These are phyloP conservation scores for Vaccinium darrowii DNA, from an alignment of 148 eudicot species.

Conservation along the genomic window DNA sequence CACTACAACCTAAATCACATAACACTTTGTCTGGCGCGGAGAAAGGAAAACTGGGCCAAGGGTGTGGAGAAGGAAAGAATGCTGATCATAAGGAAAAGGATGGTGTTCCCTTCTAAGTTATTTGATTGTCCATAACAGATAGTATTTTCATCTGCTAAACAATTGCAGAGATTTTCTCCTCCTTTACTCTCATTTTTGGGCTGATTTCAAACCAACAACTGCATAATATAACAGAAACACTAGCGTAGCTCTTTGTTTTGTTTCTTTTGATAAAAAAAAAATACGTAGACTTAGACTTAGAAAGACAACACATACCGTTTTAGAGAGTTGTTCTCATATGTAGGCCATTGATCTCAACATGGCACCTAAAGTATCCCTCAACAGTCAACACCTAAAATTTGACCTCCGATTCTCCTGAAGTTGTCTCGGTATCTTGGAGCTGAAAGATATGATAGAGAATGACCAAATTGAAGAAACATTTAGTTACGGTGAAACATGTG, in stretches of 20 bases:
- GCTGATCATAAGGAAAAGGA: background rate
- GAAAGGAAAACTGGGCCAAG: background rate
- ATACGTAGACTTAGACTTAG: background rate
- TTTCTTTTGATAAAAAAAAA: no score
- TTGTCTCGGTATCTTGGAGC: conserved; percentile 84
- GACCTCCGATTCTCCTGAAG: conserved; percentile 82
- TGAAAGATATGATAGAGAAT: conserved; percentile 28
- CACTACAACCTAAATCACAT: no score
- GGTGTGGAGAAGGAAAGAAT: background rate
- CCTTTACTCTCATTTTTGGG: background rate
- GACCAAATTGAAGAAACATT: no score
- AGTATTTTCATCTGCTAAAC: background rate
- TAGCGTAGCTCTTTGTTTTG: no score
- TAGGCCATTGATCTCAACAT: conserved; percentile 95
- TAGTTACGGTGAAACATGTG: no score
- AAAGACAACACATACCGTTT: conserved; percentile 39
- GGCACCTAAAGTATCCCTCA: conserved; percentile 86
- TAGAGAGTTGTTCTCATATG: conserved; percentile 75
- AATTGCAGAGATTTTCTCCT: background rate
- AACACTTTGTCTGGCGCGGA: no score
- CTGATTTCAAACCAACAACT: background rate
- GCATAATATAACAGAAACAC: background rate
- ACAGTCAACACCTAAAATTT: conserved; percentile 64
- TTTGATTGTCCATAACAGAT: no score
- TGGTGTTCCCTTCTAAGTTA: no score